Conservation (phyloP, 495 filamentous ascomycete species). For the Neurospora sp. region DNA sequence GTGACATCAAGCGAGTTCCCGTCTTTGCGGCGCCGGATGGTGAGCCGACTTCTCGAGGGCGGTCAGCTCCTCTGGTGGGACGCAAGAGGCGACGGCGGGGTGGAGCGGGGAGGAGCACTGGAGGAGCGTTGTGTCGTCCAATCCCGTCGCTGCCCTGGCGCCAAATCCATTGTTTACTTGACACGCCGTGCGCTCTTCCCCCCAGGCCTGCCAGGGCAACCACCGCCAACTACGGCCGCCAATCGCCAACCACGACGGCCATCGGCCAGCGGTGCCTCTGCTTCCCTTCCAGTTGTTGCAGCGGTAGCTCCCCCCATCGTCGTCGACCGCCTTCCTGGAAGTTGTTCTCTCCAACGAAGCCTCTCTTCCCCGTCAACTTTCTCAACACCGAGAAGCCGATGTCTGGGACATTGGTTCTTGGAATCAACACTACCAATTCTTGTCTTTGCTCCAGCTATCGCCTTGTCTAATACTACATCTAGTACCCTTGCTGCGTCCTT, state of each 20-base stretch:
- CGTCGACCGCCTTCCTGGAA: not conserved
- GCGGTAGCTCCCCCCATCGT: not conserved
- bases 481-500: not conserved
- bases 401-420: not conserved
- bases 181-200: not conserved
- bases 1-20: conserved; percentile 3
- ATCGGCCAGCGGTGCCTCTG: not conserved
- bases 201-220: not conserved
- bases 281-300: not conserved
- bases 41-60: too few species aligned
- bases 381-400: not conserved
- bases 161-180: not conserved
- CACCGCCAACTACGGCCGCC: not conserved
- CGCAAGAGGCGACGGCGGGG: not conserved
- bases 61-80: not conserved
- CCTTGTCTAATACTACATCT: not conserved
- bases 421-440: not conserved
- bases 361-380: not conserved
- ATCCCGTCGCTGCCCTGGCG: not conserved
- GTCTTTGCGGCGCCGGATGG: too few species aligned
- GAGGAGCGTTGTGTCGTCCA: not conserved
- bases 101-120: not conserved
- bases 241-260: not conserved
- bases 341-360: not conserved
- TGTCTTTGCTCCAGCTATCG: not conserved